Base-by-base conservation (phyloP, 129 eudicot genomes). In the Flaveria sonorensis region DNA sequence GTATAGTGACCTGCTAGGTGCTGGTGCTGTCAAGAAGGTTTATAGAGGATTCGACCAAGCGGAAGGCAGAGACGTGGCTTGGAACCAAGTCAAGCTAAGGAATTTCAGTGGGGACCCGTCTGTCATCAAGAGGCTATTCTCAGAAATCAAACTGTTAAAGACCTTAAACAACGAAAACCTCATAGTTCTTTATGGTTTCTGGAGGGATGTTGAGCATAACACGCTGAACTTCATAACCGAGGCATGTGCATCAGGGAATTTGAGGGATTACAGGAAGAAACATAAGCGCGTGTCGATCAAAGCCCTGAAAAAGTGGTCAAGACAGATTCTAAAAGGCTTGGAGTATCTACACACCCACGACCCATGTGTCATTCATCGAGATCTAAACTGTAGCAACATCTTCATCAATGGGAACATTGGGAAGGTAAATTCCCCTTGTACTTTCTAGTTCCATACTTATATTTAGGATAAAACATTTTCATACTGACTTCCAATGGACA, bases 1-100 rank as follows among this genome's bases (percentile, higher is more conserved):
- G 43, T 89, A 87, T 81, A 69, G 79, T 64, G 96, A 92, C 12
- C 83, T 92, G 3, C 71, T 92, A 1, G 97, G 97, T 10, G n/a
- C 71, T 1, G 97, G 97, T 43, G 90, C 97, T 3, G 90, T 92
- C 42, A 92, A 92, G 79, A 89, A 85, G 26, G 97, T 92, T 19
- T 90, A 90, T 10, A 82, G 90, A 57, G 89, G 86, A 63, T 86
- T 86, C 15, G 90, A 86, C 84, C 86, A 80, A 65, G 76, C 78
- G 55, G 89, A 85, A 81, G 92, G 96, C 10, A 80, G 77, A 72
- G 92, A 89, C 60, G 83, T 89, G 32, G 96, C 96, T 8, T 89
- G 96, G 96, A 87, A 87, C 78, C 96, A 87, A 73, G 89, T 89
- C 46, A 79, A 81, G 21, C 61, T 89, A 70, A 71, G 75, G 77